phyloP scores from a whole-genome alignment of 177 flowering plant genomes.

The Telopea speciosissima region DNA sequence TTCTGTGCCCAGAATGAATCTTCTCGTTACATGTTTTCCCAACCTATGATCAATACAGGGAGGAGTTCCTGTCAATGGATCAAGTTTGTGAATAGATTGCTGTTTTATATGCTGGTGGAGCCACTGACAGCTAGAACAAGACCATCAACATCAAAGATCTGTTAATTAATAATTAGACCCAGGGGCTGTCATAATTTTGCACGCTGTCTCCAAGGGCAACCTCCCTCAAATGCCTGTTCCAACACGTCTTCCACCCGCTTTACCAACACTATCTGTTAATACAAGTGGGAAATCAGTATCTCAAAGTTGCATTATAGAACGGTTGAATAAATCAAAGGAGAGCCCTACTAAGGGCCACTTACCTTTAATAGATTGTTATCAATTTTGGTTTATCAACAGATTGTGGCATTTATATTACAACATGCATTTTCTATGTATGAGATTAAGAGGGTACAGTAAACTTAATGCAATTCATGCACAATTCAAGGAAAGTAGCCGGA shows the following conservation, averaged over 20 bases:
- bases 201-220: slow-evolving; percentile 80
- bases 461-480: not conserved
- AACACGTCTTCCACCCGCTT: slow-evolving; percentile 95
- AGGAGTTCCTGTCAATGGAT: not conserved
- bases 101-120: not conserved
- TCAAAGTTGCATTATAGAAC: not conserved
- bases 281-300: not conserved
- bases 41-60: not conserved
- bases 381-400: too few species aligned
- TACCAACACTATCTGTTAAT: slow-evolving; percentile 63
- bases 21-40: not conserved
- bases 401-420: not conserved
- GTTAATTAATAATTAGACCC: not conserved
- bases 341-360: not conserved
- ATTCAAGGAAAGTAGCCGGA: not conserved
- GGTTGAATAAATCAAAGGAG: not conserved
- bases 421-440: not conserved
- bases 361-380: not conserved
- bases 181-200: slow-evolving; percentile 51
- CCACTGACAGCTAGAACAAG: not conserved
- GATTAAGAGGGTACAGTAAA: not conserved
- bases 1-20: slow-evolving; percentile 2
- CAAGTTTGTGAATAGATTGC: not conserved
- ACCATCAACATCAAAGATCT: not conserved
- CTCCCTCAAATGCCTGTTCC: slow-evolving; percentile 95